Conservation (phyloP, 208 protist species). For the Acanthamoeba royreba region DNA sequence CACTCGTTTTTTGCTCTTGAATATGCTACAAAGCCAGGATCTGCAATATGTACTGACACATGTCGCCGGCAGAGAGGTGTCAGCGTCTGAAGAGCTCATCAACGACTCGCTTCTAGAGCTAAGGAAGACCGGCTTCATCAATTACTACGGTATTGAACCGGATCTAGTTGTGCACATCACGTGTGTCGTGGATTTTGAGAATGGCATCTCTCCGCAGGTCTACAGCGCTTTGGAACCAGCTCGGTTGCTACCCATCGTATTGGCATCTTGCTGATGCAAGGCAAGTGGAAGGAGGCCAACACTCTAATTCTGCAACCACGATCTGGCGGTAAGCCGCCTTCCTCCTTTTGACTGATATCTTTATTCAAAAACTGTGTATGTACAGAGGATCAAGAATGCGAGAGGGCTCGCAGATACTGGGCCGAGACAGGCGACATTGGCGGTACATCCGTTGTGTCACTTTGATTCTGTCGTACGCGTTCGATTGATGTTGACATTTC, state of each 20-base stretch:
- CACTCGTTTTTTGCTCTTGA: not conserved
- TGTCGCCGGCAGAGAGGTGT: not conserved
- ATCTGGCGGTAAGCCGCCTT: not conserved
- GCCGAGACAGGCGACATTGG: not conserved
- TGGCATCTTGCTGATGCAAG: not conserved
- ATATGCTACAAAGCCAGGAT: not conserved
- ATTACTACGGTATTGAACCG: conserved; percentile 47
- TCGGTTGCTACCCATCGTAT: not conserved
- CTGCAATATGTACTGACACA: not conserved
- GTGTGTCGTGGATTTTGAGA: too few relatives aligned
- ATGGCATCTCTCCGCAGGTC: too few relatives aligned
- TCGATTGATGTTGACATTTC: too few relatives aligned
- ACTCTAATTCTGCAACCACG: conserved; percentile 33
- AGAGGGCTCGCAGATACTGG: not conserved
- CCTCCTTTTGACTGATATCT: not conserved
- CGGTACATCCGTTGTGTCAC: too few relatives aligned
- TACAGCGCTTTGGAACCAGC: conserved; percentile 32
- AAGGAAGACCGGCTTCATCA: not conserved
- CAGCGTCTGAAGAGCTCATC: not conserved
- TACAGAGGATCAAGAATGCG: not conserved
- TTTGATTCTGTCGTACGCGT: too few relatives aligned
- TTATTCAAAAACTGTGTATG: not conserved
- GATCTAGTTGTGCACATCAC: too few relatives aligned
- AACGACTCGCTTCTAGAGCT: not conserved
- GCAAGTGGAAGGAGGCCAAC: conserved; percentile 5